These are phyloP conservation scores for Saccharomycopsis capsularis DNA, from an alignment of 805 yeast species.

Conservation along the genomic window DNA sequence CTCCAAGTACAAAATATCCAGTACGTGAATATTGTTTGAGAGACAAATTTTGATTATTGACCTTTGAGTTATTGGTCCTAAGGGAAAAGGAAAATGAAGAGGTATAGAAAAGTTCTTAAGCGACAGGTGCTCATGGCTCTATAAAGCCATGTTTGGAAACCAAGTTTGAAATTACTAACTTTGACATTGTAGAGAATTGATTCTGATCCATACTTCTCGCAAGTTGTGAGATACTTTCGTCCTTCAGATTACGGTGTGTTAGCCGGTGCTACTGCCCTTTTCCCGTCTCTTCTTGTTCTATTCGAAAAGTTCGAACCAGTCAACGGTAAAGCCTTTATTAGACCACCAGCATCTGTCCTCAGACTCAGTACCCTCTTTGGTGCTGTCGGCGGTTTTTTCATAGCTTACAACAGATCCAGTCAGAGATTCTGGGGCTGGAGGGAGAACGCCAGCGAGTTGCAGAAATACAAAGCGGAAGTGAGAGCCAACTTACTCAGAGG, in stretches of 20 bases:
- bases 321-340: slow-evolving; percentile 38
- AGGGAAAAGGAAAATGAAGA: no score
- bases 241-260: slow-evolving; percentile 52
- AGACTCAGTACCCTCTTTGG: slow-evolving; percentile 62
- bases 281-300: slow-evolving; percentile 40
- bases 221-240: slow-evolving; percentile 70
- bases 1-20: slow-evolving; percentile 14
- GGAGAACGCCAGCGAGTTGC: slow-evolving; percentile 67
- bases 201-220: slow-evolving; percentile 66
- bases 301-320: slow-evolving; percentile 44
- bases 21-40: slow-evolving; percentile 13
- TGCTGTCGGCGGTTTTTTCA: slow-evolving; percentile 61
- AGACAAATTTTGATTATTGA: no score
- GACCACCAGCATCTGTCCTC: slow-evolving; percentile 47
- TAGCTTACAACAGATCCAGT: slow-evolving; percentile 61
- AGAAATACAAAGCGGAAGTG: slow-evolving; percentile 65
- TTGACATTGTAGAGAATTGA: slow-evolving; percentile 47
- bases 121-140: not conserved
- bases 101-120: not conserved
- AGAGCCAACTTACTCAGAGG: slow-evolving; percentile 60
- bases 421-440: slow-evolving; percentile 71
- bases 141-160: not conserved
- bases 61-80: no score
- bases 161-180: not conserved
- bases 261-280: slow-evolving; percentile 41